phyloP scores from a whole-genome alignment of 1,284 basidiomycete genomes.

The Cutaneotrichosporon sp. region DNA sequence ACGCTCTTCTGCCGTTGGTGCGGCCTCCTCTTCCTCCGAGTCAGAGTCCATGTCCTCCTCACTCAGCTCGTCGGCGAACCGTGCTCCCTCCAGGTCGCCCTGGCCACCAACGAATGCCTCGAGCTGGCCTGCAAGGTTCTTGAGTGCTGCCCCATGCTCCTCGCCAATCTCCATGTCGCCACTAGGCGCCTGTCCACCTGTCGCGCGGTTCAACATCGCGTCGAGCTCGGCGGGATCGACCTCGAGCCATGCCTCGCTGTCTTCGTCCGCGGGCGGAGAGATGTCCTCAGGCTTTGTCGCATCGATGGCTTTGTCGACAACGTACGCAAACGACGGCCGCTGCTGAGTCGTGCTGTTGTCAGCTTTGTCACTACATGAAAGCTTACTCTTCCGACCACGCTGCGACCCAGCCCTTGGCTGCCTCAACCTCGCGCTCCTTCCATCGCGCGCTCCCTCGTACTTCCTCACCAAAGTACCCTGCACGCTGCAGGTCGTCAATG shows the following conservation, averaged over 20 bases:
- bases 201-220: conserved; percentile 41
- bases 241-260: conserved; percentile 49
- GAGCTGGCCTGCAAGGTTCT: conserved; percentile 75
- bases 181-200: conserved; percentile 10
- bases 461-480: conserved; percentile 74
- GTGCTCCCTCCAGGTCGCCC: conserved; percentile 80
- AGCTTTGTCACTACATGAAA: neutral
- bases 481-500: conserved; percentile 62
- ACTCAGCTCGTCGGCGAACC: conserved; percentile 66
- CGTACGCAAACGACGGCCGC: conserved; percentile 69
- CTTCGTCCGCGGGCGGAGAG: conserved; percentile 32
- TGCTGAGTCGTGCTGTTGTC: conserved; percentile 47
- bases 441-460: conserved; percentile 71
- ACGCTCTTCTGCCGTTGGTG: conserved; percentile 40
- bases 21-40: conserved; percentile 35
- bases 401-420: conserved; percentile 65
- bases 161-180: conserved; percentile 44
- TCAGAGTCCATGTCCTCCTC: conserved; percentile 54
- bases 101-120: conserved; percentile 81
- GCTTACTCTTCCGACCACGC: conserved; percentile 66
- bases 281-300: conserved; percentile 18
- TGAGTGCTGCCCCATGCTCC: conserved; percentile 67
- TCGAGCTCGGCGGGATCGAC: conserved; percentile 52
- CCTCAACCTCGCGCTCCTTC: conserved; percentile 69
- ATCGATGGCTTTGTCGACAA: conserved; percentile 65